Conservation (phyloP, 257 asterid genomes). For the Solanum chiquidenum region DNA sequence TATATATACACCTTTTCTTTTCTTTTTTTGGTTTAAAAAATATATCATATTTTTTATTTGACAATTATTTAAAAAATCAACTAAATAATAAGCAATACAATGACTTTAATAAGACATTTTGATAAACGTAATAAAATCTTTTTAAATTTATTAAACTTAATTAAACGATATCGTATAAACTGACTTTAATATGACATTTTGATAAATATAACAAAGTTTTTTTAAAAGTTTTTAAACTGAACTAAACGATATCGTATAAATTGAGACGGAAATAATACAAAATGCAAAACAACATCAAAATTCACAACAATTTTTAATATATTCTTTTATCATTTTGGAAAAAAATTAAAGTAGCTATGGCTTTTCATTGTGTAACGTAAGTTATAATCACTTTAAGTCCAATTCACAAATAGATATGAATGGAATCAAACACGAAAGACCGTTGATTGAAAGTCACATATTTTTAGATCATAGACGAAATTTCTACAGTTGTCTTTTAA, state of each 20-base stretch:
- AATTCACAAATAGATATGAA: neutral
- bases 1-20: too few relatives aligned
- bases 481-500: neutral
- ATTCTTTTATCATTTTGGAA: too few relatives aligned
- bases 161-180: too few relatives aligned
- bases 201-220: neutral
- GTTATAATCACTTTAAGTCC: neutral
- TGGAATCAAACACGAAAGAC: neutral
- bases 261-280: neutral
- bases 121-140: too few relatives aligned
- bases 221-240: too few relatives aligned
- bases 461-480: neutral
- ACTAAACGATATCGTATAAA: too few relatives aligned
- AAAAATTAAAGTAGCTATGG: too few relatives aligned
- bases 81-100: neutral
- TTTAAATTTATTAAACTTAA: too few relatives aligned
- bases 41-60: neutral
- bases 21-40: too few relatives aligned
- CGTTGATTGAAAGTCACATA: neutral
- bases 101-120: too few relatives aligned
- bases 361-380: neutral
- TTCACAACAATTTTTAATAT: neutral
- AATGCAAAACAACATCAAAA: too few relatives aligned
- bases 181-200: neutral
- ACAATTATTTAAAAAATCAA: too few relatives aligned